Evolutionary conservation across 257 asterid genomes (phyloP).

Genomic region (Parsonsia alboflavescens): DNA sequence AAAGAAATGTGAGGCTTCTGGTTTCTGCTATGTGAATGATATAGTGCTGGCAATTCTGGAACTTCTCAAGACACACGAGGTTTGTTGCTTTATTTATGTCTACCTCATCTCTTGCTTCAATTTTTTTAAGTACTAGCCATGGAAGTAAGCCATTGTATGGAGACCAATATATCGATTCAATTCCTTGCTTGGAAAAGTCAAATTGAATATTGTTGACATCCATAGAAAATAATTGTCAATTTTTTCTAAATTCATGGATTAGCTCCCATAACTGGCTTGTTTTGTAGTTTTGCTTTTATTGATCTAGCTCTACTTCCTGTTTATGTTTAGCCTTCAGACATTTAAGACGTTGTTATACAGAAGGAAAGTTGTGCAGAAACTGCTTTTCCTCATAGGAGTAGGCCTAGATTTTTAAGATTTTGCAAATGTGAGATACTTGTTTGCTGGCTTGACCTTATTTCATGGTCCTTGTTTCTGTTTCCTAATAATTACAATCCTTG

Average conservation of each 20-base stretch:
- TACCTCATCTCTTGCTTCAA: background rate
- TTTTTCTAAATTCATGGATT: background rate
- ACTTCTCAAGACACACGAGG: conserved; percentile 41
- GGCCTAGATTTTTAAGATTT: no score
- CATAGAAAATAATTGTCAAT: background rate
- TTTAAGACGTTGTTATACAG: no score
- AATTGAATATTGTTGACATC: background rate
- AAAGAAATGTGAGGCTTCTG: conserved; percentile 40
- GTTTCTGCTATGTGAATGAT: conserved; percentile 44
- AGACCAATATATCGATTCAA: no score
- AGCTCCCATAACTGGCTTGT: no score
- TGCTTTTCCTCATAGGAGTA: no score
- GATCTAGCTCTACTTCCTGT: background rate
- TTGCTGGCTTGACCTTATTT: no score
- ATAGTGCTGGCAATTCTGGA: conserved; percentile 42
- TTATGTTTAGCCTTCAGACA: no score
- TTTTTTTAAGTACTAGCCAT: background rate
- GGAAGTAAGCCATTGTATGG: background rate
- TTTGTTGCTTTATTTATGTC: conserved; percentile 4
- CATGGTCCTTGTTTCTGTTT: no score
- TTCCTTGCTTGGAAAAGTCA: background rate
- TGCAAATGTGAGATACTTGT: no score
- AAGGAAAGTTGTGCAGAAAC: no score
- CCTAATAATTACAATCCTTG: no score
- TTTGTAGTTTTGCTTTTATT: no score